Evolutionary conservation across 768 basidiomycete species (phyloP).

Genomic region (Russula sp.): DNA sequence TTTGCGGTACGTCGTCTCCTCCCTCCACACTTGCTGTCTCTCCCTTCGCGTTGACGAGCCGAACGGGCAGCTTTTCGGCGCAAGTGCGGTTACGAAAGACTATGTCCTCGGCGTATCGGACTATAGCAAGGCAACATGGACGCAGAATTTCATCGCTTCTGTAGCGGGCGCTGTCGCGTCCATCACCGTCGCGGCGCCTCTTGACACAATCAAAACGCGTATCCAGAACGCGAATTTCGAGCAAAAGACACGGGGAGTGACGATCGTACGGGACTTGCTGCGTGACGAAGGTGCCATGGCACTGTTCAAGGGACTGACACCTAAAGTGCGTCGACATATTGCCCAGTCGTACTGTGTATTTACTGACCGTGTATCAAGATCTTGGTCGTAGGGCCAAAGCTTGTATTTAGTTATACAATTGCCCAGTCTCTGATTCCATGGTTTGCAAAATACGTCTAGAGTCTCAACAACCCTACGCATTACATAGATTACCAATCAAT

Average conservation of each 20-base stretch:
- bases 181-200: conserved; percentile 92
- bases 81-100: conserved; percentile 91
- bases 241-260: conserved; percentile 68
- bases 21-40: not conserved
- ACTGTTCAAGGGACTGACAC: conserved; percentile 96
- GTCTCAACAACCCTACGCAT: not conserved
- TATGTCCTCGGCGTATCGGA: conserved; percentile 83
- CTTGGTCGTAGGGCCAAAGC: conserved; percentile 93
- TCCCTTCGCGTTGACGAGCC: not conserved
- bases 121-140: conserved; percentile 94
- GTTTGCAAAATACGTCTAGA: conserved; percentile 44
- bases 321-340: conserved; percentile 54
- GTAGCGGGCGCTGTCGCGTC: conserved; percentile 91
- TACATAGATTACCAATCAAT: not conserved
- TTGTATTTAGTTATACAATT: conserved; percentile 96
- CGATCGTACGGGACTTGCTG: conserved; percentile 78
- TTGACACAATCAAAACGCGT: conserved; percentile 94
- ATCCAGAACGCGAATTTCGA: conserved; percentile 99
- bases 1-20: conserved; percentile 65
- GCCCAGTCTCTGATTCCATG: conserved; percentile 93
- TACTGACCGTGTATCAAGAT: conserved; percentile 42
- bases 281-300: conserved; percentile 77
- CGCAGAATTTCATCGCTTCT: conserved; percentile 94
- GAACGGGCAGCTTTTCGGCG: conserved; percentile 78
- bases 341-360: too few species aligned